A percentile compares a stretch with the other conserved stretches of the same genome.
phyloP scores from a whole-genome alignment of 208 protist species.

The Wallacemonas sp. region DNA sequence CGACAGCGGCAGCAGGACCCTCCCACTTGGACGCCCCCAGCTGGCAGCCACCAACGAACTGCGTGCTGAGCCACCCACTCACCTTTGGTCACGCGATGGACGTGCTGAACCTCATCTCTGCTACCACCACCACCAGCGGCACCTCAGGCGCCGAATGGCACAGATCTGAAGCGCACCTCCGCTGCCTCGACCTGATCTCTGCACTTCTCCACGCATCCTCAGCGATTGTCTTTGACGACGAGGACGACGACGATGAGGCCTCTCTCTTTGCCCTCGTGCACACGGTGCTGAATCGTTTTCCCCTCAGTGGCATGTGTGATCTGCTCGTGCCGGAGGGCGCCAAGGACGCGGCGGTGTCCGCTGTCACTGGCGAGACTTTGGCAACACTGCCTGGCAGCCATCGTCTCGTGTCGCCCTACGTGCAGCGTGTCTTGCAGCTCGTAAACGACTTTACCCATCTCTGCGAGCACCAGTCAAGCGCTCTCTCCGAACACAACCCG shows the following conservation, averaged over 20 bases:
- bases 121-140: background rate
- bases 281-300: slow-evolving; percentile 43
- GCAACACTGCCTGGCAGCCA: slow-evolving; percentile 24
- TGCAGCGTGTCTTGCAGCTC: slow-evolving; percentile 40
- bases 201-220: slow-evolving; percentile 46
- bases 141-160: slow-evolving; percentile 20
- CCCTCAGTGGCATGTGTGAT: slow-evolving; percentile 44
- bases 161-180: slow-evolving; percentile 19
- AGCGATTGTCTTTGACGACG: slow-evolving; percentile 44
- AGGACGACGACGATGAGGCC: slow-evolving; percentile 49
- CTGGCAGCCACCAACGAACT: slow-evolving; percentile 33
- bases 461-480: slow-evolving; percentile 51
- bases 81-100: slow-evolving; percentile 20
- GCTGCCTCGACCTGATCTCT: slow-evolving; percentile 45
- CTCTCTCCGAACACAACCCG: slow-evolving; percentile 60
- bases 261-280: slow-evolving; percentile 53
- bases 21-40: background rate
- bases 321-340: slow-evolving; percentile 36
- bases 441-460: slow-evolving; percentile 46
- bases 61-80: slow-evolving; percentile 23
- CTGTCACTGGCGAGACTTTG: slow-evolving; percentile 24
- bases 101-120: slow-evolving; percentile 17
- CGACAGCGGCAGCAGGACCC: slow-evolving; percentile 1
- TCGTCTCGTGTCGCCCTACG: slow-evolving; percentile 22
- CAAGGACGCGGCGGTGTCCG: slow-evolving; percentile 12